Base-by-base conservation (phyloP, 306 rosid species). In the Lotus japonicus region DNA sequence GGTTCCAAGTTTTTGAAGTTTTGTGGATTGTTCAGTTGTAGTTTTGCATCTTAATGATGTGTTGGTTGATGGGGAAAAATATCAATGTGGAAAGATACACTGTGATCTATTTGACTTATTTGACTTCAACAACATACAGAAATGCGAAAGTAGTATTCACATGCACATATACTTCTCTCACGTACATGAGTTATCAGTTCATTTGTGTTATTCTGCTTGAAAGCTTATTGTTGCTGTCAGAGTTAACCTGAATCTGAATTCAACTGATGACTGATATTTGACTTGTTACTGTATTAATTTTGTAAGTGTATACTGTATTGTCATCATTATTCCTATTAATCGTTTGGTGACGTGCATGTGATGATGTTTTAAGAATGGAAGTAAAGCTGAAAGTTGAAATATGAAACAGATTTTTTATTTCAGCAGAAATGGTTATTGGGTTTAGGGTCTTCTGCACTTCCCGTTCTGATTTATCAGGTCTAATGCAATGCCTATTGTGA, bases 171-270 rank as follows among this genome's bases (percentile, higher is more conserved):
- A 9, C 11, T 42, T 54, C 67, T 73, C n/a, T 26, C 13, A 16
- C 5, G 62, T 46, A 42, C 9, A 11, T 5, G 61, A 64, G 38
- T 55, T 61, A 12, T 62, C 16, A 46, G 46, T 68, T 56, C 35
- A 6, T 73, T 76, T 60, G 60, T 50, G 39, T 53, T 65, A 53
- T 19, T 60, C 14, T 42, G 41, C 36, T 59, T 71, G 39, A 21
- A 18, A 48, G 43, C 61, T 36, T 54, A 49, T 2, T 17, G 41
- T 42, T 58, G 23, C 10, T 42, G 39, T 43, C 33, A 50, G 51
- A 28, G 50, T 23, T 50, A 23, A 18, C 13, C 44, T 16, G 13
- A 59, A 68, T 50, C 28, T 19, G 14, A 52, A 19, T 66, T 50
- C 28, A 26, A 23, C 41, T 21, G 19, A 50, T 58, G 50, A 1